A percentile compares a stretch with the other conserved stretches of the same genome.
Conservation (phyloP, 73 alveolate species). For the Diophrys sp. region DNA sequence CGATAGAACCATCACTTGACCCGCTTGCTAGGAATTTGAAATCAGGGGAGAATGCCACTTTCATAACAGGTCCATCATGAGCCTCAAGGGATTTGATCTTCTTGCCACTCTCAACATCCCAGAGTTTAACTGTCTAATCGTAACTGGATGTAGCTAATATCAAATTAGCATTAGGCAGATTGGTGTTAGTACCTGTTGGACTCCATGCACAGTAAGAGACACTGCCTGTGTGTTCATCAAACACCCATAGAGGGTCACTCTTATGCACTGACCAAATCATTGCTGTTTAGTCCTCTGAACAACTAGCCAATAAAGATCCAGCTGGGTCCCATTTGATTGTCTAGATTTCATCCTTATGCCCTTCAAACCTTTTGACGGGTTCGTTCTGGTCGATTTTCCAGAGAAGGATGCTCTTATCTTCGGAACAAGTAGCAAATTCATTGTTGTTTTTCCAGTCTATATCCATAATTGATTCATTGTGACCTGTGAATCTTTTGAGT, state of each 20-base stretch:
- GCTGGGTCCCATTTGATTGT: conserved; percentile 53
- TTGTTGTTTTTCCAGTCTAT: conserved; percentile 49
- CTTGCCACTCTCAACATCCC: conserved; percentile 52
- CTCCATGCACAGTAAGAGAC: conserved; percentile 8
- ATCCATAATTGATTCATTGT: conserved; percentile 19
- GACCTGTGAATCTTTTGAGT: neutral
- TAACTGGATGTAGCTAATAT: conserved; percentile 58
- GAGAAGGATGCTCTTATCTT: conserved; percentile 17
- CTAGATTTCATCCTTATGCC: conserved; percentile 27
- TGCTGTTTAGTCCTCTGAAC: conserved; percentile 24
- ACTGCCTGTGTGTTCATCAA: conserved; percentile 8
- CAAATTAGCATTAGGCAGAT: conserved; percentile 1
- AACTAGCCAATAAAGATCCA: conserved; percentile 45
- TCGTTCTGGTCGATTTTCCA: conserved; percentile 25
- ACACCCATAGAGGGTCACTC: neutral
- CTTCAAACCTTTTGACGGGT: conserved; percentile 30
- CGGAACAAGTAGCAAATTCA: conserved; percentile 41
- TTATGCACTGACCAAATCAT: conserved; percentile 7
- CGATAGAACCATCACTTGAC: conserved; percentile 24
- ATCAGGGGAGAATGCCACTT: conserved; percentile 43
- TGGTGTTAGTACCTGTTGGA: conserved; percentile 25
- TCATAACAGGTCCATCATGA: conserved; percentile 36
- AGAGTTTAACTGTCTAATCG: conserved; percentile 60
- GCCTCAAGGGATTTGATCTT: conserved; percentile 29
- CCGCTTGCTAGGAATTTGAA: conserved; percentile 48